These are phyloP conservation scores for Mortierella sp. DNA, from an alignment of 371 early-diverging fungal species.

Conservation along the genomic window DNA sequence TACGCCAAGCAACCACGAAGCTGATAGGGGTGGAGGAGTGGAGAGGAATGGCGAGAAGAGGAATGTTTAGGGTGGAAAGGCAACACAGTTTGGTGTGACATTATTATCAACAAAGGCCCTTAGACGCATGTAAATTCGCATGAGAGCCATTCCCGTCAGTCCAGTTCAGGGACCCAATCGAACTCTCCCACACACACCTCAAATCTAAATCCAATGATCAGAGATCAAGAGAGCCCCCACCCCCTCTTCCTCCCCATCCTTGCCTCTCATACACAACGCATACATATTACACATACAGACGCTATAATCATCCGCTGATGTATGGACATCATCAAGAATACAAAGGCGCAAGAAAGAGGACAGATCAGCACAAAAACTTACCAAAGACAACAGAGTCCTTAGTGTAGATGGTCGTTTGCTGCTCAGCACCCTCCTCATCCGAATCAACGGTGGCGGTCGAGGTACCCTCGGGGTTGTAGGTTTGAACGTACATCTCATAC, in stretches of 20 bases:
- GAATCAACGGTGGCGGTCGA: constrained; percentile 54
- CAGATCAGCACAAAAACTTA: constrained; percentile 14
- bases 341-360: constrained; percentile 6
- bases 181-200: constrained; percentile 21
- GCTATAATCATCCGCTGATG: too few species aligned
- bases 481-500: constrained; percentile 62
- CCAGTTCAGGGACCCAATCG: constrained; percentile 29
- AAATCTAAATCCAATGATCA: background rate
- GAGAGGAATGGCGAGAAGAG: too few species aligned
- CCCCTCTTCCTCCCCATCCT: too few species aligned
- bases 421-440: constrained; percentile 54
- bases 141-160: constrained; percentile 10
- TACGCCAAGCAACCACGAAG: too few species aligned
- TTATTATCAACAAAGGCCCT: too few species aligned
- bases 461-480: constrained; percentile 53
- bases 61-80: background rate
- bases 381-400: constrained; percentile 54
- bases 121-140: background rate
- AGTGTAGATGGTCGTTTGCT: constrained; percentile 54
- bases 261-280: too few species aligned
- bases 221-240: constrained; percentile 10
- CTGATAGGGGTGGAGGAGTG: too few species aligned
- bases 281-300: too few species aligned
- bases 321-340: background rate
- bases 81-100: too few species aligned